These are phyloP conservation scores for Smallanthus sonchifolius DNA, from an alignment of 129 eudicot species.

Conservation along the genomic window DNA sequence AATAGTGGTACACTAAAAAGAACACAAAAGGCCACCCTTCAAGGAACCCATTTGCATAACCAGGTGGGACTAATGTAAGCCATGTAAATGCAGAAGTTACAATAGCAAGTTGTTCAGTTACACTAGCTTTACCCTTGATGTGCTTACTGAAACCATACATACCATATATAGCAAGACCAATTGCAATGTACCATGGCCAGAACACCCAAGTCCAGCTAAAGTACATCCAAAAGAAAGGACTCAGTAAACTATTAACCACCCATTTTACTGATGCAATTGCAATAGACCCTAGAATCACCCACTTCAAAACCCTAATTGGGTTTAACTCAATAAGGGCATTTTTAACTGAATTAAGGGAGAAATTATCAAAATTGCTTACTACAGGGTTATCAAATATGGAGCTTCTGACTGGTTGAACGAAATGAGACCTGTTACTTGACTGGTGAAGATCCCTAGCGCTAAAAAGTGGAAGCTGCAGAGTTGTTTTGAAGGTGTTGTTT, in stretches of 20 bases:
- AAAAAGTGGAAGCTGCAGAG: slow-evolving; percentile 10
- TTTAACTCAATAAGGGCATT: slow-evolving; percentile 40
- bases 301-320: slow-evolving; percentile 49
- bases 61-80: slow-evolving; percentile 81
- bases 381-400: slow-evolving; percentile 26
- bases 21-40: slow-evolving; percentile 92
- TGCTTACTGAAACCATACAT: slow-evolving; percentile 46
- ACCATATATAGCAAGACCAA: slow-evolving; percentile 49
- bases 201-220: slow-evolving; percentile 85
- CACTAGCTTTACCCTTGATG: slow-evolving; percentile 51
- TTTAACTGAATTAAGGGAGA: slow-evolving; percentile 42
- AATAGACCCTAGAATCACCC: slow-evolving; percentile 37
- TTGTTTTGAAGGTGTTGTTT: slow-evolving; percentile 6
- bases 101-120: slow-evolving; percentile 54
- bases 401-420: slow-evolving; percentile 33
- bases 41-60: slow-evolving; percentile 67
- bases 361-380: slow-evolving; percentile 13
- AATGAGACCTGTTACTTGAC: slow-evolving; percentile 17
- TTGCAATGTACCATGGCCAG: slow-evolving; percentile 82
- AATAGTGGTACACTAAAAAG: slow-evolving; percentile 72
- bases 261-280: slow-evolving; percentile 53
- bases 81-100: slow-evolving; percentile 65
- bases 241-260: slow-evolving; percentile 39
- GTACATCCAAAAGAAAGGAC: slow-evolving; percentile 88
- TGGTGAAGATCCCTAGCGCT: slow-evolving; percentile 5